Conservation (phyloP, 2,329 filamentous ascomycete genomes). For the Diaporthe australafricana region DNA sequence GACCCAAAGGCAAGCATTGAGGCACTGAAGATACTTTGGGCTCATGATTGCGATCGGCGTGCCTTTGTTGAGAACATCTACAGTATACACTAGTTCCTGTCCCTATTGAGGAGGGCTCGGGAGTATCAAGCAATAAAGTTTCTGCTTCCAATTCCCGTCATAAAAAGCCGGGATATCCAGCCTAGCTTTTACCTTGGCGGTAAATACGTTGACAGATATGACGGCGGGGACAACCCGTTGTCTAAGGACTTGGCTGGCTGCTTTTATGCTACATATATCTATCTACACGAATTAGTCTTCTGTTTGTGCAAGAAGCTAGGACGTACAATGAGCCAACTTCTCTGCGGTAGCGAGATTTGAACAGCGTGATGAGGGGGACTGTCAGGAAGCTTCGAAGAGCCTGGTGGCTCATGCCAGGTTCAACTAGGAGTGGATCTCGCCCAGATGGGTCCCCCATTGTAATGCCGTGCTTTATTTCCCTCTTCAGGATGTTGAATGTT, state of each 20-base stretch:
- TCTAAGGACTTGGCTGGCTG: background rate
- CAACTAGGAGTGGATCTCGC: constrained; percentile 7
- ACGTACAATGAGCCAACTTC: background rate
- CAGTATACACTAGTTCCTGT: background rate
- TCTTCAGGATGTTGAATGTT: background rate
- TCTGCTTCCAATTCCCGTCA: background rate
- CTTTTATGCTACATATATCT: background rate
- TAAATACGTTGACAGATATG: background rate
- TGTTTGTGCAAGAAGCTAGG: background rate
- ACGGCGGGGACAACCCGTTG: constrained; percentile 13
- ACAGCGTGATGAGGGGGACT: background rate
- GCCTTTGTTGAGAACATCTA: background rate
- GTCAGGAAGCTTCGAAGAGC: background rate
- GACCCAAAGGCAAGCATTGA: background rate
- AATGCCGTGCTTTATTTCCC: background rate
- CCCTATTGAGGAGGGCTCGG: background rate
- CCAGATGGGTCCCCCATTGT: background rate
- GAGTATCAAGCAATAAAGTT: background rate
- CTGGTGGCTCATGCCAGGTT: background rate
- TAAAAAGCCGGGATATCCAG: no score
- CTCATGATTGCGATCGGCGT: background rate
- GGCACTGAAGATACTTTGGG: background rate
- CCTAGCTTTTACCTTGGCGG: background rate
- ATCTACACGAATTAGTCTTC: background rate
- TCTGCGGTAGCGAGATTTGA: background rate